Evolutionary conservation across 1,284 basidiomycete species (phyloP).

Genomic region (Ceratobasidium sp.): DNA sequence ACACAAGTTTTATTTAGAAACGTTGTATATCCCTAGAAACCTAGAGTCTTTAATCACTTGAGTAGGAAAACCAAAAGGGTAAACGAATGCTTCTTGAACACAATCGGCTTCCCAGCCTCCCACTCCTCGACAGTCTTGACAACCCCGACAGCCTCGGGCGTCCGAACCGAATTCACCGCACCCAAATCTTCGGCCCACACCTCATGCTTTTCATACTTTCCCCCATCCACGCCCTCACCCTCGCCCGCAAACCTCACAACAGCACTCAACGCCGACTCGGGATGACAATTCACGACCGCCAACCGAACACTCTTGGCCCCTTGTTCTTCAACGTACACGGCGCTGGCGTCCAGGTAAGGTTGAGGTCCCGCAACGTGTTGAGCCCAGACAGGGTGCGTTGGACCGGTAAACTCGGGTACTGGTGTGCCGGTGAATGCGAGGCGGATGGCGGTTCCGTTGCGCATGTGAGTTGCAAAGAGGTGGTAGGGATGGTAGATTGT

Average conservation of each 20-base stretch:
- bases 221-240: not conserved
- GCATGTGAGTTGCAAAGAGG: constrained; percentile 67
- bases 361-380: constrained; percentile 61
- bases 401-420: constrained; percentile 38
- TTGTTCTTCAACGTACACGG: constrained; percentile 56
- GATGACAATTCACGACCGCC: constrained; percentile 63
- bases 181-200: constrained; percentile 60
- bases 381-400: constrained; percentile 60
- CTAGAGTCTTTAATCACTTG: too few relatives aligned
- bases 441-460: constrained; percentile 58
- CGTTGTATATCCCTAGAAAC: too few relatives aligned
- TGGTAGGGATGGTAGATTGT: constrained; percentile 66
- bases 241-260: constrained; percentile 56
- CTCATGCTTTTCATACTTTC: constrained; percentile 58
- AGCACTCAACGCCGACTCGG: constrained; percentile 54
- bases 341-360: constrained; percentile 62
- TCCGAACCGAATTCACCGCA: constrained; percentile 59
- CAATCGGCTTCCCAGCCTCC: constrained; percentile 54
- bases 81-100: constrained; percentile 63
- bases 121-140: constrained; percentile 56
- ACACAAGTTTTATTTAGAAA: too few relatives aligned
- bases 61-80: constrained; percentile 50
- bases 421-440: constrained; percentile 54
- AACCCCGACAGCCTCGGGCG: constrained; percentile 58
- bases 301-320: constrained; percentile 57